Evolutionary conservation across 202 grass and related monocot genomes (phyloP).

Genomic region (Saccharum hybrid): DNA sequence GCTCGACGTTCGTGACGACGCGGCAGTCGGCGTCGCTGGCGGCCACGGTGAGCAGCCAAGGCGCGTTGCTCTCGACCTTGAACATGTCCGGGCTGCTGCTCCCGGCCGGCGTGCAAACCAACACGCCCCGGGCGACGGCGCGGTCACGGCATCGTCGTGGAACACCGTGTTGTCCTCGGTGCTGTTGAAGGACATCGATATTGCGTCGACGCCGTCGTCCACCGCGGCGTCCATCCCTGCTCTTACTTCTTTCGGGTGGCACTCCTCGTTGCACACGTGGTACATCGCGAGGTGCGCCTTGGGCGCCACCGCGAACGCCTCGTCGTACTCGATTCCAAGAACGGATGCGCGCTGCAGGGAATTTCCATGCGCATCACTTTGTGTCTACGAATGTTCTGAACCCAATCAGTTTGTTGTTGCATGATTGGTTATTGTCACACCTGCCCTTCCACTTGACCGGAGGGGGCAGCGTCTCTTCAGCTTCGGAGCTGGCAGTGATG

Average conservation of each 20-base stretch:
- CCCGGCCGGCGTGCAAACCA: constrained; percentile 38
- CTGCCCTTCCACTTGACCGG: constrained; percentile 43
- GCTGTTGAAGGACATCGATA: constrained; percentile 23
- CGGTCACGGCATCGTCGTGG: constrained; percentile 9
- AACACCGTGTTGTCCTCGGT: not conserved
- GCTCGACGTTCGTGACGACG: constrained; percentile 23
- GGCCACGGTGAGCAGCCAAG: not conserved
- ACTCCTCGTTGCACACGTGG: constrained; percentile 33
- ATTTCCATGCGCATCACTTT: not conserved
- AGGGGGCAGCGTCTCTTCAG: not conserved
- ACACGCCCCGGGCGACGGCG: constrained; percentile 20
- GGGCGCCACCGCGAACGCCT: constrained; percentile 32
- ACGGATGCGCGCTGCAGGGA: not conserved
- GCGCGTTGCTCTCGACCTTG: not conserved
- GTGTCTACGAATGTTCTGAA: constrained; percentile 22
- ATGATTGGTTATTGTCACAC: constrained; percentile 11
- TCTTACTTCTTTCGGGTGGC: not conserved
- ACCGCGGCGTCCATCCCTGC: constrained; percentile 35
- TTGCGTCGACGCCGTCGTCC: constrained; percentile 42
- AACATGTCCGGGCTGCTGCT: constrained; percentile 22
- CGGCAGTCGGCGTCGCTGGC: not conserved
- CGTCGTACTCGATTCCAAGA: constrained; percentile 4
- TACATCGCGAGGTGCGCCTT: constrained; percentile 52
- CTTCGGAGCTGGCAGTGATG: not conserved
- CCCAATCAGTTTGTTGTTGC: constrained; percentile 52